Evolutionary conservation across 306 rosid genomes (phyloP), one percentile per base, ranked within the genome.

Genomic region (Adenanthera pavonina): DNA sequence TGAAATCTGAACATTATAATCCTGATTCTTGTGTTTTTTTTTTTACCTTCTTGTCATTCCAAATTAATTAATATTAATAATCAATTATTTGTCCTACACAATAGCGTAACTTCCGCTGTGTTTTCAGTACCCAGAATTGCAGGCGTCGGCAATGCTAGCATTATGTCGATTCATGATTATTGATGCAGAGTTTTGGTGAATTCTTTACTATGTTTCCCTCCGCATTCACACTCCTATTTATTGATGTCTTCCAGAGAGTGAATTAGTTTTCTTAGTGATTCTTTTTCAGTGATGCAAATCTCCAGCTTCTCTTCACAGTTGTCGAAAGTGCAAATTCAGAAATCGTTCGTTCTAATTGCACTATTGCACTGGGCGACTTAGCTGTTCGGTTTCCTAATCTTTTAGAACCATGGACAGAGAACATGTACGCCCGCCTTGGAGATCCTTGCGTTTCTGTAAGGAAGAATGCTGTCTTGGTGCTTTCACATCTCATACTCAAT

Each of bases 401-500:
- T 65, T 85, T 95, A 82, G 99, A 95, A 82, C 97, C 97, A 62
- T 95, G 99, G 99, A 95, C 97, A 4, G 99, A 93, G 83, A 89
- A 90, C 74, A 93, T 95, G 99, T 95, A 95, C 86, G 86, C 92
- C 49, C 93, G 99, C 77, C 84, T 95, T 77, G 75, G 74, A 57
- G 99, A 95, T 80, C 83, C 89, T 80, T 91, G 92, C 52, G 88
- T 69, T 83, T 90, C 97, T 74, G 99, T 93, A 54, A 85, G 97
- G 91, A 95, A 95, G 91, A 95, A 95, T 80, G 97, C 97, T 73
- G 97, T 95, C 71, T 85, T 95, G 90, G 99, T 95, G 88, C 99
- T 95, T 81, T 95, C 99, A 3, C 99, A 95, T 90, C 97, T 95
- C 81, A 95, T 95, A 81, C 86, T 95, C 81, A 95, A 95, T 82